These are phyloP conservation scores for Plantago coronopus DNA, from an alignment of 305 asterid species.

Conservation along the genomic window DNA sequence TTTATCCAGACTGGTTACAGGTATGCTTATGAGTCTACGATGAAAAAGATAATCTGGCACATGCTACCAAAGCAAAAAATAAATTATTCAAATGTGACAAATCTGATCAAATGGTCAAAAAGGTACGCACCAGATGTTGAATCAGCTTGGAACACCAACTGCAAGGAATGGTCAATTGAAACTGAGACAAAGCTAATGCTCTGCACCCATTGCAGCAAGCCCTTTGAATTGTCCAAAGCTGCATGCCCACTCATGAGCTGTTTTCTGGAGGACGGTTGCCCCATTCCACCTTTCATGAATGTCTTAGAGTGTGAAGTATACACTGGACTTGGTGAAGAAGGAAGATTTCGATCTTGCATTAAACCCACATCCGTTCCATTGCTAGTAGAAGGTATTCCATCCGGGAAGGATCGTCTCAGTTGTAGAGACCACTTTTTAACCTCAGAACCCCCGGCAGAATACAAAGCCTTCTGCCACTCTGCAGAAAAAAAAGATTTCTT, in stretches of 20 bases:
- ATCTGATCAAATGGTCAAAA: constrained; percentile 3
- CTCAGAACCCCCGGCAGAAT: constrained; percentile 91
- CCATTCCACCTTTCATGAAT: constrained; percentile 77
- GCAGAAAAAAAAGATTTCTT: constrained; percentile 31
- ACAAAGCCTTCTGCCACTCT: constrained; percentile 99
- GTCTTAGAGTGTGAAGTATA: constrained; percentile 72
- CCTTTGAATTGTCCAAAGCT: constrained; percentile 72
- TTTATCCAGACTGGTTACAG: too few species aligned
- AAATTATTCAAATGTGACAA: background rate
- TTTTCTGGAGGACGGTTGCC: constrained; percentile 81
- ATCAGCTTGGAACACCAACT: constrained; percentile 81
- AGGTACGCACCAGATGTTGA: constrained; percentile 52
- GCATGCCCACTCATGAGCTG: constrained; percentile 75
- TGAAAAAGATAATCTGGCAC: background rate
- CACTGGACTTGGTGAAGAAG: constrained; percentile 70
- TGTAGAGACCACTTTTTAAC: constrained; percentile 98
- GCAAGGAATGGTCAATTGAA: constrained; percentile 90
- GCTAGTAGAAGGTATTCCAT: constrained; percentile 79
- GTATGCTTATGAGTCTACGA: too few species aligned
- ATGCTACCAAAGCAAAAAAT: constrained; percentile 15
- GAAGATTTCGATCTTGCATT: constrained; percentile 68
- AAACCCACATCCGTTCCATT: constrained; percentile 81
- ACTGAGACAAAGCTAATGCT: constrained; percentile 89
- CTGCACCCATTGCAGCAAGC: constrained; percentile 92
- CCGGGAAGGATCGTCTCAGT: constrained; percentile 84